These are phyloP conservation scores for Colletotrichum eleusines DNA, from an alignment of 2,329 filamentous ascomycete genomes.

Conservation along the genomic window DNA sequence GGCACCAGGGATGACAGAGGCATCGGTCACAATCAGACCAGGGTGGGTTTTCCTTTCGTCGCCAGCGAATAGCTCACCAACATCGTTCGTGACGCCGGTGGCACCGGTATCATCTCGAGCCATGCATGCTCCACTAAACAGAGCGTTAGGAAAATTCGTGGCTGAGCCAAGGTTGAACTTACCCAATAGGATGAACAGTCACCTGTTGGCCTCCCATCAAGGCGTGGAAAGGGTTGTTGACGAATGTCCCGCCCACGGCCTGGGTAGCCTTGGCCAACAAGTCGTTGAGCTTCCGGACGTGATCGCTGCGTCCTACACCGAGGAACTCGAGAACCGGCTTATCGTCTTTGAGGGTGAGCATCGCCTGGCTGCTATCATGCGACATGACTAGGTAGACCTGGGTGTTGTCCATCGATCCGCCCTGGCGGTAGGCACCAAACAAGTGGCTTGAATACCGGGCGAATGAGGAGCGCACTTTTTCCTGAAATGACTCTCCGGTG, in stretches of 20 bases:
- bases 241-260: slow-evolving; percentile 70
- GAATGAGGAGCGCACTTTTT: slow-evolving; percentile 60
- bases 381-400: slow-evolving; percentile 76
- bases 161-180: slow-evolving; percentile 30
- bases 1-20: slow-evolving; percentile 70
- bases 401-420: slow-evolving; percentile 69
- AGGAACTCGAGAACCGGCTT: slow-evolving; percentile 70
- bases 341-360: slow-evolving; percentile 69
- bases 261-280: slow-evolving; percentile 66
- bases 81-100: slow-evolving; percentile 71
- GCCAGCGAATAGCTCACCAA: slow-evolving; percentile 70
- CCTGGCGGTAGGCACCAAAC: slow-evolving; percentile 67
- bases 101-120: slow-evolving; percentile 67
- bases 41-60: slow-evolving; percentile 62
- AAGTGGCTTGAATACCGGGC: slow-evolving; percentile 65
- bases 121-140: slow-evolving; percentile 69
- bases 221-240: slow-evolving; percentile 70
- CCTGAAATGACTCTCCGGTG: slow-evolving; percentile 53
- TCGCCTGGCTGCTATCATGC: slow-evolving; percentile 74
- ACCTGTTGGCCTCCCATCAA: slow-evolving; percentile 68
- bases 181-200: slow-evolving; percentile 76
- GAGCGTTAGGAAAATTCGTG: slow-evolving; percentile 41
- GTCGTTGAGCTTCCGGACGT: slow-evolving; percentile 64
- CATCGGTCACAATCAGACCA: slow-evolving; percentile 73
- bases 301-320: slow-evolving; percentile 67